phyloP scores from a whole-genome alignment of 352 stramenopile genomes.

The Phytophthora constricta region DNA sequence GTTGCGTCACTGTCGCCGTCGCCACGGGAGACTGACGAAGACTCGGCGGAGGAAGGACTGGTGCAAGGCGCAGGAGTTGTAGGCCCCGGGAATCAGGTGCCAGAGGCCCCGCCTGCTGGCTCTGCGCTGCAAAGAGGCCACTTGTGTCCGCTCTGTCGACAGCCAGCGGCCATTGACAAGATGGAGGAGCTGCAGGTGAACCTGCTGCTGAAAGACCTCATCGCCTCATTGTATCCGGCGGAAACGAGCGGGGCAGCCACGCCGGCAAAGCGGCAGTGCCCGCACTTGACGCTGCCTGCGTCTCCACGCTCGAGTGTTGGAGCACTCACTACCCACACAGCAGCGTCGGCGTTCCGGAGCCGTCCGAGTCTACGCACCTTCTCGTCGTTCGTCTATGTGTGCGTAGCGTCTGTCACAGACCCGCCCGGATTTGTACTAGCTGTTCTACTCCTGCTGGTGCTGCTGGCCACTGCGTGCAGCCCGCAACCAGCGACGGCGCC shows the following conservation, averaged over 20 bases:
- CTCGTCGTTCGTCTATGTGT: constrained; percentile 79
- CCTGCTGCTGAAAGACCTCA: constrained; percentile 66
- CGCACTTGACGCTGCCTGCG: constrained; percentile 28
- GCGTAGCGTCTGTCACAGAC: constrained; percentile 67
- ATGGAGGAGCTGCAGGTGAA: constrained; percentile 66
- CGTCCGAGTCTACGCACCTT: constrained; percentile 60
- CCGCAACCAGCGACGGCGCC: constrained; percentile 55
- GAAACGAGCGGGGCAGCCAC: constrained; percentile 49
- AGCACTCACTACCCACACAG: constrained; percentile 31
- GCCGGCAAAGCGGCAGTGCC: constrained; percentile 50
- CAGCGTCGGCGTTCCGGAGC: constrained; percentile 39
- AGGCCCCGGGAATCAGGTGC: background rate
- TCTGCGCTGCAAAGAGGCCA: constrained; percentile 19
- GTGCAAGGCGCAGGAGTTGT: background rate
- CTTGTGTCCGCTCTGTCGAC: constrained; percentile 73
- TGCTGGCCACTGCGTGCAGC: constrained; percentile 65
- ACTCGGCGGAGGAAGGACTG: background rate
- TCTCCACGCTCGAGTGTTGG: constrained; percentile 14
- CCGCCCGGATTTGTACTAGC: constrained; percentile 80
- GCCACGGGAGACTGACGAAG: constrained; percentile 9
- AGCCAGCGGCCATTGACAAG: constrained; percentile 34
- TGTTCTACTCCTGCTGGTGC: constrained; percentile 65
- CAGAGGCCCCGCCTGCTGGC: background rate
- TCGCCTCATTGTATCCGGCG: constrained; percentile 59
- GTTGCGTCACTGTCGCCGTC: constrained; percentile 11